Evolutionary conservation across 805 yeast genomes (phyloP).

Genomic region (Myxozyma sirexii): DNA sequence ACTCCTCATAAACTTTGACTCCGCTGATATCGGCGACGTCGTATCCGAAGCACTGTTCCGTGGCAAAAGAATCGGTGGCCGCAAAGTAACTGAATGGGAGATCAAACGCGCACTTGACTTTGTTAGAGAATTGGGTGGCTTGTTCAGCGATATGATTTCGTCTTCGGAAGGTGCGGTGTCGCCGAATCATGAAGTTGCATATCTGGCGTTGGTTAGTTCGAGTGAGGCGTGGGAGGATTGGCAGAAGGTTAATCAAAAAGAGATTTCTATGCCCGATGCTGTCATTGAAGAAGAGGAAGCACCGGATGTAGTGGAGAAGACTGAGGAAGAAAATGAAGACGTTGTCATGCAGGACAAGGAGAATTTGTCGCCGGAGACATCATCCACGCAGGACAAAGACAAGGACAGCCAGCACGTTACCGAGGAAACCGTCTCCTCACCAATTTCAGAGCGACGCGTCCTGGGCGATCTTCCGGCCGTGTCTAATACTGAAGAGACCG

Average conservation of each 20-base stretch:
- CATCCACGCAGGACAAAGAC: neutral
- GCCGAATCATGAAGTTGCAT: constrained; percentile 84
- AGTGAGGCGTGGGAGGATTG: constrained; percentile 38
- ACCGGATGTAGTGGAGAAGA: neutral
- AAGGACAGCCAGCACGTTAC: neutral
- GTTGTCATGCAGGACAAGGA: constrained; percentile 20
- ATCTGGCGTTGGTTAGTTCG: constrained; percentile 74
- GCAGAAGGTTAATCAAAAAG: neutral
- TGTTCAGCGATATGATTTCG: constrained; percentile 71
- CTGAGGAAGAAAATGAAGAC: neutral
- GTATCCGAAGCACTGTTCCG: constrained; percentile 31
- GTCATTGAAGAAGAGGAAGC: constrained; percentile 35
- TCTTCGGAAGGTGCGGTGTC: constrained; percentile 65
- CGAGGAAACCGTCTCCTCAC: neutral
- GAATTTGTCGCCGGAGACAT: constrained; percentile 1
- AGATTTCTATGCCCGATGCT: neutral
- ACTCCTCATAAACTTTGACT: constrained; percentile 53
- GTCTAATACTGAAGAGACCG: neutral
- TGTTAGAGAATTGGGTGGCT: constrained; percentile 65
- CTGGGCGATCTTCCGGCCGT: constrained; percentile 9
- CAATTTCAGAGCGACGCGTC: constrained; percentile 7
- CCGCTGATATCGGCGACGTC: constrained; percentile 17
- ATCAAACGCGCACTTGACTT: constrained; percentile 81
- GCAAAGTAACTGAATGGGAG: constrained; percentile 77
- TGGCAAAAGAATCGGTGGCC: constrained; percentile 79